Conservation (phyloP, 2,329 filamentous ascomycete genomes). For the Beauveria caledonica region DNA sequence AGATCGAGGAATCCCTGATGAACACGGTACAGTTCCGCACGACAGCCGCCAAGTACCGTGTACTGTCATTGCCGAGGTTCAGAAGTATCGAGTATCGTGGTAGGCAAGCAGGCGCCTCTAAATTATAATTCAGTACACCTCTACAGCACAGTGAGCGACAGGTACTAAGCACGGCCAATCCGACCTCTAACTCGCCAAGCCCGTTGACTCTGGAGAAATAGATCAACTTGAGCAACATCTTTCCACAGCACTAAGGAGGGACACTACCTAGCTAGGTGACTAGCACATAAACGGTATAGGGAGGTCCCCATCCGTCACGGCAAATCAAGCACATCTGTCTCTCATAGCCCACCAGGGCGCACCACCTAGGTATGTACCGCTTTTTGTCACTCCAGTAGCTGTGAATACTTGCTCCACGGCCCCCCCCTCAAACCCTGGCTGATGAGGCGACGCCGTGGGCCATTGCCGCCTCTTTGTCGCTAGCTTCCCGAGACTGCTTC, state of each 20-base stretch:
- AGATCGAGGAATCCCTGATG: no score
- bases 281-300: background rate
- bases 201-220: background rate
- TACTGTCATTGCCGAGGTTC: no score
- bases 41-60: no score
- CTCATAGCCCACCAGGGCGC: background rate
- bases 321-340: background rate
- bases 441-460: background rate
- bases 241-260: background rate
- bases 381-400: no score
- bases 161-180: background rate
- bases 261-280: background rate
- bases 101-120: no score
- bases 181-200: background rate
- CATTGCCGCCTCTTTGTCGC: background rate
- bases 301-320: background rate
- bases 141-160: background rate
- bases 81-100: background rate
- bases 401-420: background rate
- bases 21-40: no score
- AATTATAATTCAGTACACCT: background rate
- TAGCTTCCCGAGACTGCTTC: background rate
- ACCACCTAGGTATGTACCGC: background rate
- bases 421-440: background rate
- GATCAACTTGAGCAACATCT: background rate